Base-by-base conservation (phyloP, 352 stramenopile species). In the Phytophthora parvispora region DNA sequence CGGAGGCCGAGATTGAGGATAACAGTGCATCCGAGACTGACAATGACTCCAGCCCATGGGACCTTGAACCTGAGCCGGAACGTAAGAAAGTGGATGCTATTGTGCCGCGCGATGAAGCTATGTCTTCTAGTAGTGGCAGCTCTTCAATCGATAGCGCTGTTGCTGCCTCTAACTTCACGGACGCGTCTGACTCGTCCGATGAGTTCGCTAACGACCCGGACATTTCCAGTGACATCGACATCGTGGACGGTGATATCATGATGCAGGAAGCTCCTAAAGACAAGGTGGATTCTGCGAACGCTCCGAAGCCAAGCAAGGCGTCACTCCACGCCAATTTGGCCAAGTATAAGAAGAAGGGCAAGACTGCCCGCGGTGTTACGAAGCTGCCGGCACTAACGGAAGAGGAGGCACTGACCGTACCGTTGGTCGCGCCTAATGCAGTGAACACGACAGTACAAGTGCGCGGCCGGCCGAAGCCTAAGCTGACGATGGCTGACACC, bases 391-490 rank as follows among this genome's bases (percentile, higher is more conserved):
- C 72, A 28, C 78, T 97, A 13, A 72, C 52, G 38, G 89, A 97
- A 72, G 62, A 78, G 24, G 62, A 75, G 49, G 85, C 85, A 7
- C 65, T 91, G 34, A 97, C 89, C 2, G 85, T 97, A n/a, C 87
- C 89, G 3, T 60, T 97, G 16, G 70, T 91, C 4, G 89, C 89
- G 3, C 89, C 89, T 5, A 92, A 92, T 57, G 83, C 87, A 2
- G 89, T 97, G 40, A 97, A 97, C 59, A 94, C 89, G 31, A 93
- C 75, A 2, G 75, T 97, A 7, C 87, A 95, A 80, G 89, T 97
- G 50, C 89, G 89, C 20, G 89, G 89, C 4, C 80, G 87, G 6
- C 75, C 79, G 13, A 95, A 92, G 40, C 88, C 89, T 9, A 94
- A 93, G 73, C 59, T 77, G 31, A 94, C 81, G 47, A 91, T 94